Conservation (phyloP, 1,284 basidiomycete species). For the Ganoderma leucocontextum region DNA sequence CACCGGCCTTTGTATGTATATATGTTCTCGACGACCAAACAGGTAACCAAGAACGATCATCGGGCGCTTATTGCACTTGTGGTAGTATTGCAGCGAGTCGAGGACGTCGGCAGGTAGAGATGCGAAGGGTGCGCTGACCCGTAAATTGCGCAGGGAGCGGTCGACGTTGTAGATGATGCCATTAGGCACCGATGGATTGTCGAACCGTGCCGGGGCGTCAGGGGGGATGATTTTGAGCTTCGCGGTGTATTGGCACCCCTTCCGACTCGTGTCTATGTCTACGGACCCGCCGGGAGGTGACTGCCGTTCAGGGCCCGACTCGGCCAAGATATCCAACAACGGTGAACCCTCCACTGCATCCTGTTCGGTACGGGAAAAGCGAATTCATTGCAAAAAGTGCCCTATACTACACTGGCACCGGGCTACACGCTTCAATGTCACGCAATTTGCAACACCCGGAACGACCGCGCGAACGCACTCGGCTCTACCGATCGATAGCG, state of each 20-base stretch:
- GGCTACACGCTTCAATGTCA: neutral
- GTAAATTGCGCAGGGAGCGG: neutral
- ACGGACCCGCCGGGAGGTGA: neutral
- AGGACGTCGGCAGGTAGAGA: neutral
- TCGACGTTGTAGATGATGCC: neutral
- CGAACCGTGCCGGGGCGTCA: neutral
- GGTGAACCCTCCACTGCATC: neutral
- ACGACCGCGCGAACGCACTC: neutral
- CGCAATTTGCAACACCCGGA: neutral
- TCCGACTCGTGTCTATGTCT: neutral
- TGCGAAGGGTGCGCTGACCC: neutral
- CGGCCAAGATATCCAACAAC: neutral
- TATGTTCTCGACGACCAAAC: slow-evolving; percentile 19
- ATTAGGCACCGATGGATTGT: neutral
- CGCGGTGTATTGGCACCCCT: neutral
- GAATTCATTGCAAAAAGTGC: neutral
- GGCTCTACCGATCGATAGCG: neutral
- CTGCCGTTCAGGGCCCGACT: neutral
- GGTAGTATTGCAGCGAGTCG: too few relatives aligned
- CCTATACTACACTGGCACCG: neutral
- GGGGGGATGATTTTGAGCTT: neutral
- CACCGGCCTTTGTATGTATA: neutral
- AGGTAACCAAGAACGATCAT: slow-evolving; percentile 27
- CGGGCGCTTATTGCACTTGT: slow-evolving; percentile 16
- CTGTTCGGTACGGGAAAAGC: neutral